Evolutionary conservation across 345 rosid species (phyloP).

Genomic region (Atalantia buxifolia): DNA sequence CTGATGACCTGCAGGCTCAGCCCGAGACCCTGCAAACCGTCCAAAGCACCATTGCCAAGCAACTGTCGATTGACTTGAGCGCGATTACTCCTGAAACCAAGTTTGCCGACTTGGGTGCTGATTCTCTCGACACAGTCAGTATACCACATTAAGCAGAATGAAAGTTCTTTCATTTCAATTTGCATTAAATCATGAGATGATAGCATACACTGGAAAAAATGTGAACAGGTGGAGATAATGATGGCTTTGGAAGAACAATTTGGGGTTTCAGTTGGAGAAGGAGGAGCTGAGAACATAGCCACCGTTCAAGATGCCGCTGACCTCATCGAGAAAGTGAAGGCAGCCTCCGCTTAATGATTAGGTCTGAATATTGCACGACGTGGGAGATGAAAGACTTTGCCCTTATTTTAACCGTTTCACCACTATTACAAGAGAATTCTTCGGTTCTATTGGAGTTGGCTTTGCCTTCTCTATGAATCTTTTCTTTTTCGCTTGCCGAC

Average conservation of each 20-base stretch:
- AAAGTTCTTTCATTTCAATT: not conserved
- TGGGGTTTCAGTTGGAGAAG: constrained; percentile 55
- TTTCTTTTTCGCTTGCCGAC: too few relatives aligned
- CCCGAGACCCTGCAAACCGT: constrained; percentile 49
- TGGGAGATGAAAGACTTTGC: not conserved
- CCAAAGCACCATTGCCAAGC: constrained; percentile 58
- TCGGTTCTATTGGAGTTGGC: not conserved
- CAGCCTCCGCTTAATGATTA: constrained; percentile 19
- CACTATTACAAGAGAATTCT: not conserved
- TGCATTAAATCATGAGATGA: too few relatives aligned
- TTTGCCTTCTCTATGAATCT: not conserved
- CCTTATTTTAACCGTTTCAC: not conserved
- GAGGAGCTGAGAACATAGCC: constrained; percentile 51
- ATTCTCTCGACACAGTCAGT: constrained; percentile 61
- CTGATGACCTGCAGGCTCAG: constrained; percentile 28
- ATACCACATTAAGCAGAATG: not conserved
- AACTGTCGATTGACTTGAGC: constrained; percentile 51
- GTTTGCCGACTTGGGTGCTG: constrained; percentile 70
- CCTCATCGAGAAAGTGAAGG: constrained; percentile 54
- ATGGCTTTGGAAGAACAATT: constrained; percentile 74
- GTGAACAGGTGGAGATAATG: constrained; percentile 52
- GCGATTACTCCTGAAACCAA: constrained; percentile 54
- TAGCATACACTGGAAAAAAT: not conserved
- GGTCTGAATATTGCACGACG: not conserved
- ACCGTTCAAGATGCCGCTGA: constrained; percentile 68